Evolutionary conservation across 2,329 filamentous ascomycete genomes (phyloP), one percentile per base, ranked within the genome.

Genomic region (Exophiala sp.): DNA sequence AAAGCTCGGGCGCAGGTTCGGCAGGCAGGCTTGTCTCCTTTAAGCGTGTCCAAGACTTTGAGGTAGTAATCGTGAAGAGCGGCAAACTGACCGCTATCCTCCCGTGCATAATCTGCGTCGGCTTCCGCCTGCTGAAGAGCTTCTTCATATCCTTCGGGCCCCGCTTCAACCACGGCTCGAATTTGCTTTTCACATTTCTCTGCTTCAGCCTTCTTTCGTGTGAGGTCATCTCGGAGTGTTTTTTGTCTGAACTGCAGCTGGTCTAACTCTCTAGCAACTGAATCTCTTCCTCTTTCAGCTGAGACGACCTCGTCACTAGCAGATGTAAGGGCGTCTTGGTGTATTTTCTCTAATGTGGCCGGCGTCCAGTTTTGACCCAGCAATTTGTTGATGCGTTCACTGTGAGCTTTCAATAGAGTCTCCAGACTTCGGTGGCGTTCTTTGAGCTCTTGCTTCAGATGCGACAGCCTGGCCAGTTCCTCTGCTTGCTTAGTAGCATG

Each of bases 381-480:
- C 9, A 87, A 66, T 4, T 75, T 71, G 10, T 78, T 74, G 18
- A 98, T 74, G 58, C 85, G 85, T 27, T 83, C 74, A 43, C 77
- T 79, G 73, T 94, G 88, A 0, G 88, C 88, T 41, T 74, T 81
- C 55, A 74, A 80, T 71, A 96, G 80, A 0, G 87, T 93, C 7
- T 89, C 79, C 2, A 97, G 73, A 54, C 85, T 86, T 27, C 80
- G 78, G 65, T 86, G 80, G 48, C 84, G 80, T 58, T 88, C 83
- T 56, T 80, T 79, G 22, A 88, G 68, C 62, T 95, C 86, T 60
- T 89, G 90, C 62, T 85, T 89, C 27, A 90, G 77, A 59, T 86
- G 82, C 50, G 95, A 87, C 9, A 98, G 76, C 60, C 86, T 84
- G 10, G 91, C 93, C 30, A 89, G 79, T 55, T 95, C 89, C 2